Conservation (phyloP, 148 eudicot genomes). For the Fallopia convolvulus region DNA sequence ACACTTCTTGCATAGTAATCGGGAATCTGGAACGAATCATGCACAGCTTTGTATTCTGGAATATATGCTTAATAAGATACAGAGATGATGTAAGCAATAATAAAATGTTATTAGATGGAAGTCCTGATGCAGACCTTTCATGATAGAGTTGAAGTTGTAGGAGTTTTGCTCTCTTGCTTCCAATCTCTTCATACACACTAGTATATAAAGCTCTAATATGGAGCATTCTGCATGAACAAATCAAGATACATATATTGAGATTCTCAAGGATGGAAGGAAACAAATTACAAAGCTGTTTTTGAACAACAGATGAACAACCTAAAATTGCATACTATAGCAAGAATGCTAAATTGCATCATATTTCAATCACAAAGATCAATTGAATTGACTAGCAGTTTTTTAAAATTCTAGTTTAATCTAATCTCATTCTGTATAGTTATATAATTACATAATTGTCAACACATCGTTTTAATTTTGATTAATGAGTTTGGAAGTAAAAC, state of each 20-base stretch:
- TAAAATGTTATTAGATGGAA: neutral
- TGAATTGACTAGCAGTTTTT: neutral
- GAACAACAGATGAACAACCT: neutral
- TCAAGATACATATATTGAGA: constrained; percentile 5
- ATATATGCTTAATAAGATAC: neutral
- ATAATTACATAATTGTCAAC: neutral
- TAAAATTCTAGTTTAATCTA: neutral
- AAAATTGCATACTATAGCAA: neutral
- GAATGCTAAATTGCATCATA: neutral
- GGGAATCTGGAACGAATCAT: constrained; percentile 63
- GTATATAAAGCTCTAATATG: constrained; percentile 61
- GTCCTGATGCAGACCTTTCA: constrained; percentile 56
- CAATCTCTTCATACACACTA: constrained; percentile 88
- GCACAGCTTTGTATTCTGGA: constrained; percentile 79
- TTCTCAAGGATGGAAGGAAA: neutral
- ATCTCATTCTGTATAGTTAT: neutral
- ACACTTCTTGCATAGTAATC: constrained; percentile 67
- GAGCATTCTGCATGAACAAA: constrained; percentile 63
- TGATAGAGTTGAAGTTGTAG: constrained; percentile 74
- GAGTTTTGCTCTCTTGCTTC: constrained; percentile 73
- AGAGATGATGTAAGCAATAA: neutral
- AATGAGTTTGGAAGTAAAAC: neutral
- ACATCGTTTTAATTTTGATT: neutral
- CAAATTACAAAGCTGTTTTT: neutral
- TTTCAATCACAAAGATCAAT: neutral